Conservation (phyloP, 768 basidiomycete species). For the Vararia minispora region DNA sequence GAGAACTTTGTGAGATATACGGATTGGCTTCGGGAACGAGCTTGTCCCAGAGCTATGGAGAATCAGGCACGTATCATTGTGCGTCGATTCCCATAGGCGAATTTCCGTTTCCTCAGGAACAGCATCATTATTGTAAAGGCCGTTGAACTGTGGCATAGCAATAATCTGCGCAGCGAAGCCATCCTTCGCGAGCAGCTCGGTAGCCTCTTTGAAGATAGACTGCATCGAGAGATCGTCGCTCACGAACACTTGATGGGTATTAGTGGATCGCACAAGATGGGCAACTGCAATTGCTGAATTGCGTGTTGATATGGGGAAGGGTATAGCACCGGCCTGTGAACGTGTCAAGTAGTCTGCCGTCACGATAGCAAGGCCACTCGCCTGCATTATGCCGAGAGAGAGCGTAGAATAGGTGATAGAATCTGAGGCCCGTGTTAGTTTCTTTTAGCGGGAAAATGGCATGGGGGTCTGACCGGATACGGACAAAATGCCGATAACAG, state of each 20-base stretch:
- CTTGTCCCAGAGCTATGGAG: conserved; percentile 9
- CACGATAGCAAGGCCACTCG: too few relatives aligned
- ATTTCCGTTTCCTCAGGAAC: too few relatives aligned
- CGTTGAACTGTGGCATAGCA: conserved; percentile 13
- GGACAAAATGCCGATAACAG: not conserved
- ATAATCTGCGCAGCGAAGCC: not conserved
- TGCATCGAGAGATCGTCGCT: conserved; percentile 18
- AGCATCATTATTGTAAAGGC: too few relatives aligned
- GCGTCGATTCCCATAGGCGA: too few relatives aligned
- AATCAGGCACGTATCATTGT: not conserved
- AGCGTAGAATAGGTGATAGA: not conserved
- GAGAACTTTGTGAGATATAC: conserved; percentile 12
- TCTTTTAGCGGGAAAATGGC: not conserved
- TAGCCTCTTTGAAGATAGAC: conserved; percentile 13
- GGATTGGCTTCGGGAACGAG: conserved; percentile 12
- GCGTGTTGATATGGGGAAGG: conserved; percentile 2
- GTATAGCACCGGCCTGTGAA: not conserved
- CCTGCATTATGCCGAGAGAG: not conserved
- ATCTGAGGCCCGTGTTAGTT: not conserved
- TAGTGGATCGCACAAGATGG: conserved; percentile 18
- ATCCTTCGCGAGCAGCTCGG: conserved; percentile 12
- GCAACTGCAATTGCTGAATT: conserved; percentile 10
- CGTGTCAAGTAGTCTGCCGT: too few relatives aligned
- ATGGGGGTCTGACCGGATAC: conserved; percentile 6
- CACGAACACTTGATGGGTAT: conserved; percentile 19